Percentiles rank a stretch among this genome's conserved stretches.
Conservation (phyloP, 345 rosid species). For the Euclidium syriacum region DNA sequence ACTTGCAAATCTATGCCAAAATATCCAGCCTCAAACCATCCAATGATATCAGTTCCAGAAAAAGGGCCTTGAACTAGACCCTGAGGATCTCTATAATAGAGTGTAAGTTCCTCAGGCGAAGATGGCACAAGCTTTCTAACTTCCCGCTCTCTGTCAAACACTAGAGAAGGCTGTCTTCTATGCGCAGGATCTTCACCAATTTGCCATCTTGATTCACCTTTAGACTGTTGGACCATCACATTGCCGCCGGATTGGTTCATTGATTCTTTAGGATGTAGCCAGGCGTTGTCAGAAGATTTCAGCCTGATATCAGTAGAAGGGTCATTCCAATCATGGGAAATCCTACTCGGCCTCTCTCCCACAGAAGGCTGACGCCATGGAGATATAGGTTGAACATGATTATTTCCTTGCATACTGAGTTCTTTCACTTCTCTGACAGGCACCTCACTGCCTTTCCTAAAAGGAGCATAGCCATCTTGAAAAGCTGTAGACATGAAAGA, state of each 20-base stretch:
- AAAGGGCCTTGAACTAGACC: slow-evolving; percentile 94
- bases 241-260: slow-evolving; percentile 43
- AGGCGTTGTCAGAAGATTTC: slow-evolving; percentile 40
- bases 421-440: slow-evolving; percentile 37
- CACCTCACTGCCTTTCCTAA: slow-evolving; percentile 43
- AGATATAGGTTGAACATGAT: slow-evolving; percentile 37
- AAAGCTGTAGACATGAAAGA: slow-evolving; percentile 40
- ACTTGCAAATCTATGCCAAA: slow-evolving; percentile 93
- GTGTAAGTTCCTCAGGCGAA: slow-evolving; percentile 69
- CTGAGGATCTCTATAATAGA: slow-evolving; percentile 89
- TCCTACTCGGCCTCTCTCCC: slow-evolving; percentile 43
- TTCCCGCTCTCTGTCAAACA: slow-evolving; percentile 72
- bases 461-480: slow-evolving; percentile 42
- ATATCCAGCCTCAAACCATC: slow-evolving; percentile 97
- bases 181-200: slow-evolving; percentile 47
- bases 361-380: slow-evolving; percentile 48
- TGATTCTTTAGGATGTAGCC: slow-evolving; percentile 51
- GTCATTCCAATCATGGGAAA: slow-evolving; percentile 45
- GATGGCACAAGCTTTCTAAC: slow-evolving; percentile 49
- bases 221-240: slow-evolving; percentile 35
- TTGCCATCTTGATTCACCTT: slow-evolving; percentile 56
- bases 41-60: slow-evolving; percentile 81
- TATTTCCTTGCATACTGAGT: slow-evolving; percentile 37
- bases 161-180: slow-evolving; percentile 55
- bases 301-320: slow-evolving; percentile 39